phyloP scores from a whole-genome alignment of 768 basidiomycete species.

The Kwoniella dejecticola region DNA sequence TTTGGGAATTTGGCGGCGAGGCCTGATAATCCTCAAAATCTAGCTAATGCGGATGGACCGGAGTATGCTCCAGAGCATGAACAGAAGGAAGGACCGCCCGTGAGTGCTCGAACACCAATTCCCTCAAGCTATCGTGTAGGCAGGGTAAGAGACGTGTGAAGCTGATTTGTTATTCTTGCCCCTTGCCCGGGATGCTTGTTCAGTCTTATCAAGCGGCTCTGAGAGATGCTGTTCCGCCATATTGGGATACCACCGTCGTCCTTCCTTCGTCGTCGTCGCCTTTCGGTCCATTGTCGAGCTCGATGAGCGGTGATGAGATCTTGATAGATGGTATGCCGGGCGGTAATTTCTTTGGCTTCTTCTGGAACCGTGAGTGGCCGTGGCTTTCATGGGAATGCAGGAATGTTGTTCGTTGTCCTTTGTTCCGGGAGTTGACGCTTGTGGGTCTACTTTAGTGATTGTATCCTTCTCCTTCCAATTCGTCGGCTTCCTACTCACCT shows the following conservation, averaged over 20 bases:
- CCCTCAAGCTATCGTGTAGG: no score
- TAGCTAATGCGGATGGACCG: conserved; percentile 56
- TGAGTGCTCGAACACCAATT: conserved; percentile 61
- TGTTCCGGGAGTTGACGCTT: neutral
- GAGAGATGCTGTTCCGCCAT: conserved; percentile 85
- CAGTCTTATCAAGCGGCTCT: conserved; percentile 86
- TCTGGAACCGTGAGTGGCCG: conserved; percentile 50
- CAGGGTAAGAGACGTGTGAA: no score
- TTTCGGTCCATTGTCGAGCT: conserved; percentile 61
- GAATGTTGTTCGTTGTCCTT: no score
- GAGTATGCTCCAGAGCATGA: conserved; percentile 73
- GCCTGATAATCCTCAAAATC: conserved; percentile 61
- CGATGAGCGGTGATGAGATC: conserved; percentile 67
- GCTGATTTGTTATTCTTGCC: no score
- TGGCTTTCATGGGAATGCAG: neutral
- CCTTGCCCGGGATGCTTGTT: neutral
- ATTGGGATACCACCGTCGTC: conserved; percentile 95
- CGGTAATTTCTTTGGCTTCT: conserved; percentile 62
- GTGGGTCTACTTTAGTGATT: conserved; percentile 63
- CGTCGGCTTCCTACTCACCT: conserved; percentile 76
- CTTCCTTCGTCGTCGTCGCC: conserved; percentile 62
- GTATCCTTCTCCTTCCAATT: conserved; percentile 97
- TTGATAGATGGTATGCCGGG: conserved; percentile 84
- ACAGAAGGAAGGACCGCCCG: conserved; percentile 82
- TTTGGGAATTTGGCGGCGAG: conserved; percentile 94